Conservation (phyloP, 257 asterid genomes). For the Solanum raphanifolium region DNA sequence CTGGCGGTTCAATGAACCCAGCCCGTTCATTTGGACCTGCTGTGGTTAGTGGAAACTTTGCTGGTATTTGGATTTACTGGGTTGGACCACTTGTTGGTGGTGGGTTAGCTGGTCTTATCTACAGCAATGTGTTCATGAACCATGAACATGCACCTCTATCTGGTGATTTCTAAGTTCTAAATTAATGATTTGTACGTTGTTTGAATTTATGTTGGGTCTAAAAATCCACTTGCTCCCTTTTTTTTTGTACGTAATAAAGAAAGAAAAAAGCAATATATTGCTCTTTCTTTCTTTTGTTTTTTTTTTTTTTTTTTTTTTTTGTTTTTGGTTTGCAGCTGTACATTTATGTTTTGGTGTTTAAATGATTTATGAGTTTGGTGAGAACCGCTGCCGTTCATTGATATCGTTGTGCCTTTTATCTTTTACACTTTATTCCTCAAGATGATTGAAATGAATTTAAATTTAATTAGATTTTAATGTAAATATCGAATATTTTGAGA, state of each 20-base stretch:
- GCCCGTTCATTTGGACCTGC: slow-evolving; percentile 51
- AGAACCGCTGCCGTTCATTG: neutral
- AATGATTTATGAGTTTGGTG: neutral
- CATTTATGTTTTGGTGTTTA: neutral
- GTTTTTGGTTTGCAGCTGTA: slow-evolving; percentile 21
- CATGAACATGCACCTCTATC: slow-evolving; percentile 25
- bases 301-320: neutral
- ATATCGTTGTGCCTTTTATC: neutral
- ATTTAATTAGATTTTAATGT: no score
- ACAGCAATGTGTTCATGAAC: slow-evolving; percentile 19
- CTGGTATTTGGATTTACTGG: slow-evolving; percentile 40
- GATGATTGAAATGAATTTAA: accelerated
- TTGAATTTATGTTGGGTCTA: neutral
- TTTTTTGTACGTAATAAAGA: slow-evolving; percentile 4
- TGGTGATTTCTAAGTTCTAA: slow-evolving; percentile 6
- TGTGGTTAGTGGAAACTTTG: slow-evolving; percentile 23
- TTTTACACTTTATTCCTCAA: no score
- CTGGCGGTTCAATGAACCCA: slow-evolving; percentile 58
- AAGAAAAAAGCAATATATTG: neutral
- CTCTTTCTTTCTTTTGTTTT: neutral
- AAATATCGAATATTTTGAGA: no score
- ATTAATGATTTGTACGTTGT: neutral
- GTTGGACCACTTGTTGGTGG: slow-evolving; percentile 48
- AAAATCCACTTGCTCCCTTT: neutral
- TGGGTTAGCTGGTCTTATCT: slow-evolving; percentile 36